These are phyloP conservation scores for Colletotrichum acutatum DNA, from an alignment of 2,329 filamentous ascomycete species.

Conservation along the genomic window DNA sequence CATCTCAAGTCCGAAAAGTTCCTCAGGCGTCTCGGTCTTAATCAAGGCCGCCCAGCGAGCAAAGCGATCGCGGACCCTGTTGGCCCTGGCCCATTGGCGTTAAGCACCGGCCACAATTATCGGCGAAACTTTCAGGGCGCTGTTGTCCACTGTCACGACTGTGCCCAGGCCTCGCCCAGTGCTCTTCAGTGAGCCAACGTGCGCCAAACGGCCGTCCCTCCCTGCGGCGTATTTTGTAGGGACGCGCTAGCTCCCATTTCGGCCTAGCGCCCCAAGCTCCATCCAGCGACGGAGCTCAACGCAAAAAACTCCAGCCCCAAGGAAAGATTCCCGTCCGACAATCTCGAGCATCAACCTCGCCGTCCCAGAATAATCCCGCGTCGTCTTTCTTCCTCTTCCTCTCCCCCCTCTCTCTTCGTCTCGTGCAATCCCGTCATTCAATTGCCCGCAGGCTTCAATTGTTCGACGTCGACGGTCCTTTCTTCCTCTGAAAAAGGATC, in stretches of 20 bases:
- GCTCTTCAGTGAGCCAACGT: not conserved
- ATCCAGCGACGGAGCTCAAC: slow-evolving; percentile 53
- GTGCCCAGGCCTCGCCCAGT: not conserved
- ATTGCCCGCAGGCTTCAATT: slow-evolving; percentile 30
- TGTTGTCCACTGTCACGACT: not conserved
- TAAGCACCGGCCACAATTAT: slow-evolving; percentile 25
- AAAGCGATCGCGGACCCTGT: slow-evolving; percentile 9
- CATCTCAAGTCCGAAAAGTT: slow-evolving; percentile 27
- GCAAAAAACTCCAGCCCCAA: slow-evolving; percentile 55
- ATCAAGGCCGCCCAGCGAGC: slow-evolving; percentile 2
- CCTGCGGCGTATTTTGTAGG: slow-evolving; percentile 37
- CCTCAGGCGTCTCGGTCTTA: slow-evolving; percentile 20
- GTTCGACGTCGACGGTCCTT: slow-evolving; percentile 30
- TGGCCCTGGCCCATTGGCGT: not conserved
- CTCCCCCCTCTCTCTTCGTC: slow-evolving; percentile 35
- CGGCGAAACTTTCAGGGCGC: slow-evolving; percentile 12
- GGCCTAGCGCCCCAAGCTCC: slow-evolving; percentile 47
- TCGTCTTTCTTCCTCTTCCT: slow-evolving; percentile 31
- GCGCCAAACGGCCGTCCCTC: slow-evolving; percentile 32
- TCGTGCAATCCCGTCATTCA: slow-evolving; percentile 32
- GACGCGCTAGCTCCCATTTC: slow-evolving; percentile 39
- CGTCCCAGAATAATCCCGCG: slow-evolving; percentile 45
- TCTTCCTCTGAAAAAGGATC: not conserved
- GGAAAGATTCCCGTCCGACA: slow-evolving; percentile 45
- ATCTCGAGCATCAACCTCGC: slow-evolving; percentile 42